These are phyloP conservation scores for Alectoria sarmentosa DNA, from an alignment of 495 filamentous ascomycete genomes.

Conservation along the genomic window DNA sequence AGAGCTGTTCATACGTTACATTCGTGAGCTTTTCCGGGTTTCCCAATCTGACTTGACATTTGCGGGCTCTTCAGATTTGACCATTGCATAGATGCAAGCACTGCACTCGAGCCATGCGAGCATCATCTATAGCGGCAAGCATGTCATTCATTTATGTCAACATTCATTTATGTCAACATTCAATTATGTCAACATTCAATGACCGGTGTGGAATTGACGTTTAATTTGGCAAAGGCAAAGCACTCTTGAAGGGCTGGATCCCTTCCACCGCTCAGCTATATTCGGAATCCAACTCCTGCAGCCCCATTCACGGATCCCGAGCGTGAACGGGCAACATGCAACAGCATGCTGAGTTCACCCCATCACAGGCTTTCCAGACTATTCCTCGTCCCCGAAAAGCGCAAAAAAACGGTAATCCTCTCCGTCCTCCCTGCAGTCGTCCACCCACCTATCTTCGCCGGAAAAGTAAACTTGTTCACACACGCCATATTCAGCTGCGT, in stretches of 20 bases:
- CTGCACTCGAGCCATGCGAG: neutral
- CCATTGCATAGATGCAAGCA: neutral
- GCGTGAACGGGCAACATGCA: neutral
- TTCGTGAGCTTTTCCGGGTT: no score
- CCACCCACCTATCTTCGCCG: neutral
- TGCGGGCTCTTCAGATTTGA: neutral
- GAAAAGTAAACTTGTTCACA: neutral
- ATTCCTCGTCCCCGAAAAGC: neutral
- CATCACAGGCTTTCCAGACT: neutral
- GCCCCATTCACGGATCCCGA: neutral
- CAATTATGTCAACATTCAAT: neutral
- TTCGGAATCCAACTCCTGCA: neutral
- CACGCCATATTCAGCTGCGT: conserved; percentile 6
- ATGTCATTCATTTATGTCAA: neutral
- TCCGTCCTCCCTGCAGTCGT: neutral
- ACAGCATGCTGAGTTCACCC: neutral
- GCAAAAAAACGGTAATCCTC: neutral
- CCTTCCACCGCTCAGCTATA: neutral
- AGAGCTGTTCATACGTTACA: no score
- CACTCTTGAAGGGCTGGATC: neutral
- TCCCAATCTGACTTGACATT: neutral
- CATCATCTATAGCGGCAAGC: neutral
- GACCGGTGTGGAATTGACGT: no score
- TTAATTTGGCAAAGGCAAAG: no score
- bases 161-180: neutral